Base-by-base conservation (phyloP, 345 rosid species). In the Gossypium ekmanianum region DNA sequence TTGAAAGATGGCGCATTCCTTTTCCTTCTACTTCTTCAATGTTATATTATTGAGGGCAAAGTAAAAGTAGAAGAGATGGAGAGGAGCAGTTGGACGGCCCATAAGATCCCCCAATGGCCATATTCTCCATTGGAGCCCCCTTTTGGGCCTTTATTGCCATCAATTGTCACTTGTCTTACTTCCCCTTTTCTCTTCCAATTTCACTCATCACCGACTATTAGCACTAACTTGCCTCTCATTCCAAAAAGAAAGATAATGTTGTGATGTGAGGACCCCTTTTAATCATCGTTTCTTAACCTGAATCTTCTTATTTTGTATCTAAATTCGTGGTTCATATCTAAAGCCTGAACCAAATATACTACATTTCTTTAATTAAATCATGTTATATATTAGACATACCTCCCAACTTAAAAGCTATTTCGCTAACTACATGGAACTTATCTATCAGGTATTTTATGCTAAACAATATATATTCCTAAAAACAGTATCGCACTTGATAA, bases 91-190 rank as follows among this genome's bases (percentile, higher is more conserved):
- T 45, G 2, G 1, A 47, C 76, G 82, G 77, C 81, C 84, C 78
- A 69, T 64, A 44, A 62, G 64, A 75, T 72, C 78, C 65, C 62
- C 62, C 51, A 54, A 43, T 67, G 67, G 50, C 26, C 79, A 61
- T 57, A 34, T 51, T 5, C 79, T 71, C 14, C 11, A 13, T 61
- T 74, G 86, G 76, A 72, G 76, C 80, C 52, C 77, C 65, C 50
- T 3, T 57, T 81, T 78, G 52, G 76, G 80, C 78, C 79, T 79
- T 81, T 76, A 74, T 79, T 68, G 47, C 75, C 59, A 68, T 58
- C 77, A 69, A 66, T 39, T 75, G 75, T 79, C 75, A 16, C 72
- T 73, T 80, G 77, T 18, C 18, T 13, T 54, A 47, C 10, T 43
- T 34, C 14, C n/a, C 17, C 39, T 50, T 58, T 74, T 50, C 59